Evolutionary conservation across 441 rosid species (phyloP).

Genomic region (Adansonia rubrostipa): DNA sequence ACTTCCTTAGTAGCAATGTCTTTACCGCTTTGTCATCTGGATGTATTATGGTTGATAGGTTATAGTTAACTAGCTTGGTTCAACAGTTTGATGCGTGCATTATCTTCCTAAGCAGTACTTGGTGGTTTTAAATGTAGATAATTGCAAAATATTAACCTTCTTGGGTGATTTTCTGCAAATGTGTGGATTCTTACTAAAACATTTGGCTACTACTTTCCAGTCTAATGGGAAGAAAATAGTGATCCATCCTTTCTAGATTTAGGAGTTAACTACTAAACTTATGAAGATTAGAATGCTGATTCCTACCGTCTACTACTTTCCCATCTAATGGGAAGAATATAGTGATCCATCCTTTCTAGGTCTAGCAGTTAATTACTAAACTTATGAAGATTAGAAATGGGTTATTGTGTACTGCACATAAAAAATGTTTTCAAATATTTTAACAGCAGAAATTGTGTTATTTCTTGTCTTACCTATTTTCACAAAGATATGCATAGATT

Average conservation of each 20-base stretch:
- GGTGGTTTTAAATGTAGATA: neutral
- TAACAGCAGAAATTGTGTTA: neutral
- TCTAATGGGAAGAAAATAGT: conserved; percentile 7
- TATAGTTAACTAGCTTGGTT: conserved; percentile 3
- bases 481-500: neutral
- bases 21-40: neutral
- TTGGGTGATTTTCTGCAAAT: conserved; percentile 4
- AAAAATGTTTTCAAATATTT: neutral
- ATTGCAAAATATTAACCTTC: neutral
- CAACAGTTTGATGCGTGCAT: neutral
- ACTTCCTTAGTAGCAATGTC: neutral
- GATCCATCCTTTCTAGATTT: neutral
- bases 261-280: neutral
- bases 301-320: neutral
- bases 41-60: neutral
- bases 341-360: neutral
- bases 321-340: neutral
- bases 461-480: neutral
- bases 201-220: neutral
- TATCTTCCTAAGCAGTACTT: neutral
- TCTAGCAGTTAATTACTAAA: conserved; percentile 2
- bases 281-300: no score
- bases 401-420: neutral
- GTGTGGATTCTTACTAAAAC: neutral
- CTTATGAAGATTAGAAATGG: neutral